phyloP scores from a whole-genome alignment of 768 basidiomycete species.

The Hygrophorus russula region DNA sequence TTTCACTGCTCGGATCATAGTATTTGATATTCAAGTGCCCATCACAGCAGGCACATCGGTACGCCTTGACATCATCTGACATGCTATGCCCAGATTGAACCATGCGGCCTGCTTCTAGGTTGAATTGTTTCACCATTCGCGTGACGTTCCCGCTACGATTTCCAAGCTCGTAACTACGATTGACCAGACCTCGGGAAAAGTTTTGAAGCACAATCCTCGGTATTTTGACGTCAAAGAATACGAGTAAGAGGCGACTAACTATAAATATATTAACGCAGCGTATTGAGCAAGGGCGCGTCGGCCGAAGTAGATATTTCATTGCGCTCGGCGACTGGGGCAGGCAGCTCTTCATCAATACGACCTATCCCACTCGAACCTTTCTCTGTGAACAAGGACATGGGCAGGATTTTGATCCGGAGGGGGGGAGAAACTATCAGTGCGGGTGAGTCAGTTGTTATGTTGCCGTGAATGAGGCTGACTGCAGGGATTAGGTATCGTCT shows the following conservation, averaged over 20 bases:
- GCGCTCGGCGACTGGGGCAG: slow-evolving; percentile 42
- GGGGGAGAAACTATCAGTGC: slow-evolving; percentile 93
- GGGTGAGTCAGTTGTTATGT: slow-evolving; percentile 30
- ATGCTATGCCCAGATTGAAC: not conserved
- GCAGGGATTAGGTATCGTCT: slow-evolving; percentile 26
- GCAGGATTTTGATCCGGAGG: slow-evolving; percentile 75
- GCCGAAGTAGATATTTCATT: slow-evolving; percentile 81
- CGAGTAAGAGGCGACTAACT: not conserved
- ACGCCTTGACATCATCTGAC: slow-evolving; percentile 11
- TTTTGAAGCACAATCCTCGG: slow-evolving; percentile 76
- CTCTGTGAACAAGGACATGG: slow-evolving; percentile 89
- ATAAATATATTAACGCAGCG: slow-evolving; percentile 29
- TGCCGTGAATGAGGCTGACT: not conserved
- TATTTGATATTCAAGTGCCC: slow-evolving; percentile 88
- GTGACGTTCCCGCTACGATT: slow-evolving; percentile 84
- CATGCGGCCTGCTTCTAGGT: slow-evolving; percentile 39
- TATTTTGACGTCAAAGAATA: slow-evolving; percentile 18
- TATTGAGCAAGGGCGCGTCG: slow-evolving; percentile 73
- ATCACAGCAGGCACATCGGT: slow-evolving; percentile 84
- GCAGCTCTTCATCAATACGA: slow-evolving; percentile 29
- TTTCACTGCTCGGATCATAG: slow-evolving; percentile 82
- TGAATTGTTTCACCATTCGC: slow-evolving; percentile 91
- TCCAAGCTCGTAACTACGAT: slow-evolving; percentile 68
- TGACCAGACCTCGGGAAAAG: slow-evolving; percentile 67
- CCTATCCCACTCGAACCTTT: slow-evolving; percentile 85